Percentiles rank a stretch among this genome's conserved stretches.
phyloP scores from a whole-genome alignment of 495 filamentous ascomycete genomes.

The Halenospora varia region DNA sequence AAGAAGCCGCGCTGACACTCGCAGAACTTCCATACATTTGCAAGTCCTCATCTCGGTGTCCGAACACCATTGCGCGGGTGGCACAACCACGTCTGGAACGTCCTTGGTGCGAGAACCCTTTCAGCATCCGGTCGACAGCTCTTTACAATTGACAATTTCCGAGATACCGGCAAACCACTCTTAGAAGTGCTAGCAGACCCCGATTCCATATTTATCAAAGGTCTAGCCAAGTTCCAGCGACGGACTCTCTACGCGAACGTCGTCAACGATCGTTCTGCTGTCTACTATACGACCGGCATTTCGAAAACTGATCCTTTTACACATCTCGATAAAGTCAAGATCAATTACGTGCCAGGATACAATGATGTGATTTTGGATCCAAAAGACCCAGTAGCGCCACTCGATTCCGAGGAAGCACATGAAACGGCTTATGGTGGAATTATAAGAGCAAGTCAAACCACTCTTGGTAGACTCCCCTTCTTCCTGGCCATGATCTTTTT shows the following conservation, averaged over 20 bases:
- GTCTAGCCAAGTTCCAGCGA: slow-evolving; percentile 67
- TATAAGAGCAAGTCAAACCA: slow-evolving; percentile 24
- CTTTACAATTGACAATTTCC: slow-evolving; percentile 81
- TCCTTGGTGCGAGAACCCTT: slow-evolving; percentile 69
- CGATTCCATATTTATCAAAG: slow-evolving; percentile 80
- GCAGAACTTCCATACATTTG: slow-evolving; percentile 90
- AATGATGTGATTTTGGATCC: slow-evolving; percentile 73
- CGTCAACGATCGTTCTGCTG: slow-evolving; percentile 73
- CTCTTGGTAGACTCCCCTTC: slow-evolving; percentile 45
- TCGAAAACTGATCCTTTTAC: slow-evolving; percentile 69
- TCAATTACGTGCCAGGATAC: slow-evolving; percentile 73
- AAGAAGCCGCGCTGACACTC: not conserved
- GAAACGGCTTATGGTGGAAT: slow-evolving; percentile 9
- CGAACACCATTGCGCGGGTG: slow-evolving; percentile 61
- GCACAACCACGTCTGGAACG: slow-evolving; percentile 68
- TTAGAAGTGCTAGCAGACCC: slow-evolving; percentile 79
- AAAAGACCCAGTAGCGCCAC: slow-evolving; percentile 51
- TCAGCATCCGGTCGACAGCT: slow-evolving; percentile 82
- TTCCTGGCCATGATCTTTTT: slow-evolving; percentile 59
- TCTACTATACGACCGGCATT: slow-evolving; percentile 79
- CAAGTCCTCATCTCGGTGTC: slow-evolving; percentile 84
- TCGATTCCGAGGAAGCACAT: slow-evolving; percentile 18
- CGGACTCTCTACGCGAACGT: slow-evolving; percentile 79
- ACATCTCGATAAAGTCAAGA: slow-evolving; percentile 57
- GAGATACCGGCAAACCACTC: slow-evolving; percentile 73